These are phyloP conservation scores for Mortierella sp. DNA, from an alignment of 371 early-diverging fungal species.

Conservation along the genomic window DNA sequence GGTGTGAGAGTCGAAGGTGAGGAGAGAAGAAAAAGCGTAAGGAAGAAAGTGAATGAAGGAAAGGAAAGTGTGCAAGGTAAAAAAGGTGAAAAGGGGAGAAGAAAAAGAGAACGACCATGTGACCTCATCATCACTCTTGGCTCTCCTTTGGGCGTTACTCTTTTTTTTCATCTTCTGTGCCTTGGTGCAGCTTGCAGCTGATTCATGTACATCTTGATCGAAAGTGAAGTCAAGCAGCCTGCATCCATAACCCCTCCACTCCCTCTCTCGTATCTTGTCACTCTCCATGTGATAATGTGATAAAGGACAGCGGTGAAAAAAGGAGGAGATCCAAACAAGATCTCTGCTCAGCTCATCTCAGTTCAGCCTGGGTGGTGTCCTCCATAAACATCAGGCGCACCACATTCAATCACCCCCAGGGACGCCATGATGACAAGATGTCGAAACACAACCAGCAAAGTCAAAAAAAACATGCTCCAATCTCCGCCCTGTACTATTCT, in stretches of 20 bases:
- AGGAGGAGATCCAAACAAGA: background rate
- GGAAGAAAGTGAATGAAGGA: background rate
- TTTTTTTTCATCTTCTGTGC: background rate
- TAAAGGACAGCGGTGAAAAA: background rate
- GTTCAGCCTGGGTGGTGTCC: background rate
- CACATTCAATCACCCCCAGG: background rate
- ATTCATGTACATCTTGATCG: background rate
- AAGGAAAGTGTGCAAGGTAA: background rate
- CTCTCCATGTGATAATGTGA: constrained; percentile 13
- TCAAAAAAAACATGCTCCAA: background rate
- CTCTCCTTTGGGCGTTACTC: background rate
- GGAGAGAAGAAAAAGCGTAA: background rate
- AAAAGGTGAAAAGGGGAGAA: background rate
- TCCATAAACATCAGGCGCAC: background rate
- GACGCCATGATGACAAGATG: background rate
- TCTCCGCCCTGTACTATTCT: background rate
- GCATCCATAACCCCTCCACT: background rate
- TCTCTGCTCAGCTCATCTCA: background rate
- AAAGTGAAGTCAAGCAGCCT: background rate
- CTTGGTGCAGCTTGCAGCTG: background rate
- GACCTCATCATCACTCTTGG: no score
- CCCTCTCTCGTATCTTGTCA: background rate
- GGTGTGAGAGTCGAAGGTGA: background rate
- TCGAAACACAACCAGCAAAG: background rate
- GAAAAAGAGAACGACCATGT: background rate